Evolutionary conservation across 768 basidiomycete genomes (phyloP), one percentile per base, ranked within the genome.

Genomic region (Podaxis sp.): DNA sequence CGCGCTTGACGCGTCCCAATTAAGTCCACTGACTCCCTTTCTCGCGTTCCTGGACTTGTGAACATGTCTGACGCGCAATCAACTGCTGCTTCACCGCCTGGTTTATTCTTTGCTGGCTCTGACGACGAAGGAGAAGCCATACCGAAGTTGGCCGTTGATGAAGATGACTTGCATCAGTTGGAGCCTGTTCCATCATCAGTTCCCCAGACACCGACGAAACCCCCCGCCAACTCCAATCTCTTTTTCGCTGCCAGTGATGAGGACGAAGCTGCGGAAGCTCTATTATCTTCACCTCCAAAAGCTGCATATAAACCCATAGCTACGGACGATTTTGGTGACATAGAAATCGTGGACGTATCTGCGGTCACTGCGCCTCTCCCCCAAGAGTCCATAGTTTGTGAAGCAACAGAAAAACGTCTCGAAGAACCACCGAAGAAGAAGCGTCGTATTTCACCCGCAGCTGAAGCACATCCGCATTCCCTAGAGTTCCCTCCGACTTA

Each of bases 101-200:
- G 71, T 6, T 73, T 82, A 9, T 90, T 90, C 70, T 89, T 90
- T 71, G 82, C 84, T 40, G 81, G 80, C 39, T 84, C 87, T 7
- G 83, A 84, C 57, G 86, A 85, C 52, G 78, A 76, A 7, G 76
- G 77, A 3, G 73, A 69, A 12, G 39, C 59, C 44, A 51, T 51
- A 12, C 48, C 53, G 12, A 36, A 42, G 3, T 63, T 63, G 51
- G 28, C 24, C 13, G 56, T 60, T 33, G 60, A 65, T 33, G 64
- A 55, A 17, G 51, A 55, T 38, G 56, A 44, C 44, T 57, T 42
- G 53, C 59, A 55, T 44, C 49, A 63, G 53, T 67, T 62, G 59
- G 59, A 68, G 17, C 39, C 52, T 24, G 11, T 61, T 15, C 54
- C 44, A 30, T 42, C 53, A 49, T 53, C 57, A 15, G 53, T 59